Percentiles rank a stretch among this genome's conserved stretches.
Conservation (phyloP, 371 early-diverging fungal genomes). For the Batkoa obscura region DNA sequence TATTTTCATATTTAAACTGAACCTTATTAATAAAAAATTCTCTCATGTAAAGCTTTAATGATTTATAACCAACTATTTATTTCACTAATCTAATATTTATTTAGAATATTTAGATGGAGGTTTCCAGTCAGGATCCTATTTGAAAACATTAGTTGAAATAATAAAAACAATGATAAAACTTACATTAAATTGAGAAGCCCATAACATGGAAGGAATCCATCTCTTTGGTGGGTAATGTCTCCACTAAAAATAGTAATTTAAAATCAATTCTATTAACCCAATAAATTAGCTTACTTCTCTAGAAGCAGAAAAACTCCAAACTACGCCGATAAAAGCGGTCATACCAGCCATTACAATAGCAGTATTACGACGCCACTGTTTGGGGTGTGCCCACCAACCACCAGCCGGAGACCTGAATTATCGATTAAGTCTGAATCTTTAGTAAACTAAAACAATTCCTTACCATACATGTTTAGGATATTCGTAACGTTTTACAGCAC, state of each 20-base stretch:
- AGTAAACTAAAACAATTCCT: neutral
- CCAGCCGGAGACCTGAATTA: conserved; percentile 6
- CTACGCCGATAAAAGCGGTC: neutral
- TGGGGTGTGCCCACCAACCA: conserved; percentile 8
- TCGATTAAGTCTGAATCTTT: neutral
- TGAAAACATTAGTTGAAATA: neutral
- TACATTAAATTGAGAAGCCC: conserved; percentile 3
- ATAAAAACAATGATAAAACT: neutral
- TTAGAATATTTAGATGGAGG: neutral
- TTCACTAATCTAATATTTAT: too few relatives aligned
- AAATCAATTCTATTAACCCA: neutral
- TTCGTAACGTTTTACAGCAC: conserved; percentile 12
- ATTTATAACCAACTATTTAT: too few relatives aligned
- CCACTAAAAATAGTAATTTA: conserved; percentile 2
- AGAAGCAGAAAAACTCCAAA: conserved; percentile 7
- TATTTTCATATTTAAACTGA: too few relatives aligned
- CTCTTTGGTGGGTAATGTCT: conserved; percentile 7
- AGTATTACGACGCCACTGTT: conserved; percentile 9
- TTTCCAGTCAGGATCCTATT: neutral
- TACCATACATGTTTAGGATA: conserved; percentile 11
- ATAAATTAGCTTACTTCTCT: conserved; percentile 4
- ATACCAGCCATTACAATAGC: conserved; percentile 4
- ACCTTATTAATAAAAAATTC: too few relatives aligned
- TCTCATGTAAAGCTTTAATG: too few relatives aligned
- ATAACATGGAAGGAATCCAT: conserved; percentile 12